These are phyloP conservation scores for Pelargonium exstipulatum DNA, from an alignment of 441 rosid species.

Conservation along the genomic window DNA sequence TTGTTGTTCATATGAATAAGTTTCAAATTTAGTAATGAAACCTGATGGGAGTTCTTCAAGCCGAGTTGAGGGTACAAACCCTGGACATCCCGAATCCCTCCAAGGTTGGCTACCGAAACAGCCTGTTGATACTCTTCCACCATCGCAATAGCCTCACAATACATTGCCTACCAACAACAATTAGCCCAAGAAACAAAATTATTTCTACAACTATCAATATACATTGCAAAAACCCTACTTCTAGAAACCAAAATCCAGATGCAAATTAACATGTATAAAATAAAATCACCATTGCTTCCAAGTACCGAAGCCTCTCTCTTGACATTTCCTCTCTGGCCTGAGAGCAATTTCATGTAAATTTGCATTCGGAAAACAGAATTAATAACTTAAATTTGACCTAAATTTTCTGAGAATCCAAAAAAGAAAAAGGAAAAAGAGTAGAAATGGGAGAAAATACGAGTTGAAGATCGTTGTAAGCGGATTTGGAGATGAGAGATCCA, in stretches of 20 bases:
- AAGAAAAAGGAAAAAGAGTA: too few relatives aligned
- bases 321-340: conserved; percentile 97
- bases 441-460: conserved; percentile 38
- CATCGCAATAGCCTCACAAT: conserved; percentile 77
- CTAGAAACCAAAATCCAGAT: conserved; percentile 9
- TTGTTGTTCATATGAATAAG: not conserved
- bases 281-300: conserved; percentile 76
- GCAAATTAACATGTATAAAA: not conserved
- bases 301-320: conserved; percentile 76
- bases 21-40: conserved; percentile 18
- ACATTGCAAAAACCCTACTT: conserved; percentile 3
- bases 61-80: conserved; percentile 58
- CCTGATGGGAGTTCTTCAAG: conserved; percentile 73
- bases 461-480: conserved; percentile 74
- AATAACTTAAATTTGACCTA: not conserved
- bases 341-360: conserved; percentile 12
- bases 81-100: conserved; percentile 71
- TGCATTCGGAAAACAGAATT: not conserved
- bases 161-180: conserved; percentile 44
- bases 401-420: conserved; percentile 11
- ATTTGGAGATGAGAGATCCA: conserved; percentile 88
- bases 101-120: conserved; percentile 53
- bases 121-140: conserved; percentile 93
- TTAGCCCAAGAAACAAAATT: not conserved
- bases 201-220: not conserved